These are phyloP conservation scores for Apiospora arundinis DNA, from an alignment of 2,329 filamentous ascomycete species.

Conservation along the genomic window DNA sequence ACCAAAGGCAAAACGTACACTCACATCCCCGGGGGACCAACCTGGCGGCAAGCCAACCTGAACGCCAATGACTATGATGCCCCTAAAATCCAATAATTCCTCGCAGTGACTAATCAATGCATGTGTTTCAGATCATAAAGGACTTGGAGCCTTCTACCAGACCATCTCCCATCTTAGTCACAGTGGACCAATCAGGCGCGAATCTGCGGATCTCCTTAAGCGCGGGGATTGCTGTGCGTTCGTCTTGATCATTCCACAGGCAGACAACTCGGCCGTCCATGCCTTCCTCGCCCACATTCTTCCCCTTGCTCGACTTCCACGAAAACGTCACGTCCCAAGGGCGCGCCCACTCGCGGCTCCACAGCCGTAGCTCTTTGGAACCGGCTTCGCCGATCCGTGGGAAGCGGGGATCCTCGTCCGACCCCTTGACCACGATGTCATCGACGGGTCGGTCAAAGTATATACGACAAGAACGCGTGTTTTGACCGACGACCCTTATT, in stretches of 20 bases:
- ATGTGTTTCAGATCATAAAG: constrained; percentile 10
- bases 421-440: constrained; percentile 10
- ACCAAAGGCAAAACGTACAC: background rate
- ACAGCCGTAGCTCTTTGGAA: constrained; percentile 15
- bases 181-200: constrained; percentile 16
- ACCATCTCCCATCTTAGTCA: constrained; percentile 16
- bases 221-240: constrained; percentile 13
- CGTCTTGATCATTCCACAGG: constrained; percentile 21
- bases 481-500: constrained; percentile 11
- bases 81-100: background rate
- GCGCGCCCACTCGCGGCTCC: constrained; percentile 19
- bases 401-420: constrained; percentile 18
- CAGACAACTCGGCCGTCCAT: constrained; percentile 21
- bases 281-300: constrained; percentile 5
- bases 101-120: background rate
- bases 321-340: constrained; percentile 15
- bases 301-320: constrained; percentile 16
- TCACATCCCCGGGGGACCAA: background rate
- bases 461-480: constrained; percentile 19
- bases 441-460: constrained; percentile 1
- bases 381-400: constrained; percentile 13
- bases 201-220: constrained; percentile 22
- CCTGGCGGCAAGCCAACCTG: background rate
- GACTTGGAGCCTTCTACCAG: constrained; percentile 20
- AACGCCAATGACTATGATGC: background rate